Base-by-base conservation (phyloP, 208 protist species). In the Leishmania lainsoni region DNA sequence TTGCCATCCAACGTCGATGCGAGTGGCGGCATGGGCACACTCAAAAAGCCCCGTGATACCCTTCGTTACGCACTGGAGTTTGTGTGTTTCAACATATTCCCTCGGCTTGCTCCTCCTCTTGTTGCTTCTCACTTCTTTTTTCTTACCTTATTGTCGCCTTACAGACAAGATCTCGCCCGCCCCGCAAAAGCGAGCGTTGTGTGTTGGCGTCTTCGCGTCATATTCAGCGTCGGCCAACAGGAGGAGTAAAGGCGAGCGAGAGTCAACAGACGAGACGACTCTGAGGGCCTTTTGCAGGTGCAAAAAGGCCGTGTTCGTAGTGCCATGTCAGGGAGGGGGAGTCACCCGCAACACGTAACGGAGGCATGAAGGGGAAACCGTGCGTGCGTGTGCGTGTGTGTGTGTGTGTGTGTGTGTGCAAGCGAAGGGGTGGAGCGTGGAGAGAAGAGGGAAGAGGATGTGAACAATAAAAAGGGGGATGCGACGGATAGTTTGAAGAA, bases 401-500 rank as follows among this genome's bases (percentile, higher is more conserved):
- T 22, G 20, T 12, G 65, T 48, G 65, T 70, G n/a, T 58, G 54
- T 58, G 61, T 26, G 26, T 48, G 10, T 48, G 32, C 35, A 49
- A 71, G 66, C 32, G 20, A 29, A 71, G 42, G 66, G 16, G 32
- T 0, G 63, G 63, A 35, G 63, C 26, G 63, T 35, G 63, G 66
- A 39, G 66, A 9, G 39, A 26, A 48, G 29, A 26, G 59, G 8
- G 32, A 54, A 83, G 59, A 86, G 68, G 75, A 45, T 49, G 16
- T 69, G 32, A 72, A 76, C 52, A 65, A 72, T 32, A 61, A 75
- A 72, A 75, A 32, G 52, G n/a, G 49, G 52, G n/a, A 83, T 32
- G 35, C 45, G 61, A 20, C 32, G 75, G 20, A 75, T 51, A 86
- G 58, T 70, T 42, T 29, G 56, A 81, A 76, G 81, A n/a, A 80